Evolutionary conservation across 371 early-diverging fungal species (phyloP).

Genomic region (Furculomyces boomerangus): DNA sequence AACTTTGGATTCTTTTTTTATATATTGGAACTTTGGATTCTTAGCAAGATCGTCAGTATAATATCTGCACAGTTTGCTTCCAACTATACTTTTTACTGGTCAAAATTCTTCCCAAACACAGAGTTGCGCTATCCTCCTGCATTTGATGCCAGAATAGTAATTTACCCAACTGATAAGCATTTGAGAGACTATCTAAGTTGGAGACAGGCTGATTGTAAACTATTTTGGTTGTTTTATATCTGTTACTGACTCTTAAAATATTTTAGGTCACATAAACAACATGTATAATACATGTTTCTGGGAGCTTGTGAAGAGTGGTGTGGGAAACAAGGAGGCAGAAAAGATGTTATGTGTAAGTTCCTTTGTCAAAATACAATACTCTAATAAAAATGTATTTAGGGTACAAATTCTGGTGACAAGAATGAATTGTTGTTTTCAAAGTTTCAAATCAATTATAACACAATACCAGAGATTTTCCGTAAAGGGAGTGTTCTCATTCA

Average conservation of each 20-base stretch:
- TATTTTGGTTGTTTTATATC: neutral
- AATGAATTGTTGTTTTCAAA: constrained; percentile 73
- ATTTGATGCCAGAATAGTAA: constrained; percentile 79
- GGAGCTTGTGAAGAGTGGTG: constrained; percentile 62
- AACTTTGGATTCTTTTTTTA: neutral
- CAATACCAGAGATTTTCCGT: constrained; percentile 52
- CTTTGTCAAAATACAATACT: neutral
- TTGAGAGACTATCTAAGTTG: constrained; percentile 83
- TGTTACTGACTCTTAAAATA: too few species aligned
- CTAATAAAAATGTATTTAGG: constrained; percentile 20
- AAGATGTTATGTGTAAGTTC: constrained; percentile 34
- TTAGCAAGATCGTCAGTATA: constrained; percentile 66
- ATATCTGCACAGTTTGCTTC: constrained; percentile 73
- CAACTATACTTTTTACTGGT: constrained; percentile 70
- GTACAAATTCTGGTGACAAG: constrained; percentile 66
- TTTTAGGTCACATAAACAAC: constrained; percentile 57
- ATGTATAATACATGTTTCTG: constrained; percentile 90
- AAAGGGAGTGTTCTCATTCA: constrained; percentile 72
- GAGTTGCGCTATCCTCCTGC: constrained; percentile 60
- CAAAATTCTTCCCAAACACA: constrained; percentile 41
- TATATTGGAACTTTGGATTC: neutral
- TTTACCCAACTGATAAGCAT: constrained; percentile 62
- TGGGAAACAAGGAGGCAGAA: constrained; percentile 45
- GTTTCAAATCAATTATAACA: constrained; percentile 78
- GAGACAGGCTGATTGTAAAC: constrained; percentile 84